Evolutionary conservation across 345 rosid genomes (phyloP).

Genomic region (Salix caprea): DNA sequence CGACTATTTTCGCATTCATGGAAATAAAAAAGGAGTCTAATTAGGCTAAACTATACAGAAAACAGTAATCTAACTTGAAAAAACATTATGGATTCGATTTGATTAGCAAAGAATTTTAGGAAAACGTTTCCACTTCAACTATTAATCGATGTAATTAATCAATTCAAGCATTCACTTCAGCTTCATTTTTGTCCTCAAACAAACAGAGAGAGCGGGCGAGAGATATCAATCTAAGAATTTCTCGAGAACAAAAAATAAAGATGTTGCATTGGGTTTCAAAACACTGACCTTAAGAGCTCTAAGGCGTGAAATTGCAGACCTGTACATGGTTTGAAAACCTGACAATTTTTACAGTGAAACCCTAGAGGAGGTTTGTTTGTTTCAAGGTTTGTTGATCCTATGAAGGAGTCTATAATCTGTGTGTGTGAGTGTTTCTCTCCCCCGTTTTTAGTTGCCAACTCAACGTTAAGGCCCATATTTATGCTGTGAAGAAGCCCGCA

Average conservation of each 20-base stretch:
- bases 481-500: too few species aligned
- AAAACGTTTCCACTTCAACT: not conserved
- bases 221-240: not conserved
- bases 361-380: not conserved
- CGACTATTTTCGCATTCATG: not conserved
- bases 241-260: conserved; percentile 1
- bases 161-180: not conserved
- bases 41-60: not conserved
- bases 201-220: not conserved
- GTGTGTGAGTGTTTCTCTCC: not conserved
- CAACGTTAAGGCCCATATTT: too few species aligned
- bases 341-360: not conserved
- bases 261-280: not conserved
- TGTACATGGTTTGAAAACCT: conserved; percentile 12
- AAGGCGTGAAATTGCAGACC: conserved; percentile 25
- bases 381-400: conserved; percentile 1
- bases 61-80: not conserved
- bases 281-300: conserved; percentile 23
- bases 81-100: not conserved
- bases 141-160: not conserved
- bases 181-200: not conserved
- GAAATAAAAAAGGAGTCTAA: not conserved
- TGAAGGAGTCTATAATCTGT: not conserved
- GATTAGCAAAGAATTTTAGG: not conserved
- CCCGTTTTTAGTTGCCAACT: too few species aligned